Conservation (phyloP, 2,329 filamentous ascomycete species). For the Arthrobotrys pseudoclavata region DNA sequence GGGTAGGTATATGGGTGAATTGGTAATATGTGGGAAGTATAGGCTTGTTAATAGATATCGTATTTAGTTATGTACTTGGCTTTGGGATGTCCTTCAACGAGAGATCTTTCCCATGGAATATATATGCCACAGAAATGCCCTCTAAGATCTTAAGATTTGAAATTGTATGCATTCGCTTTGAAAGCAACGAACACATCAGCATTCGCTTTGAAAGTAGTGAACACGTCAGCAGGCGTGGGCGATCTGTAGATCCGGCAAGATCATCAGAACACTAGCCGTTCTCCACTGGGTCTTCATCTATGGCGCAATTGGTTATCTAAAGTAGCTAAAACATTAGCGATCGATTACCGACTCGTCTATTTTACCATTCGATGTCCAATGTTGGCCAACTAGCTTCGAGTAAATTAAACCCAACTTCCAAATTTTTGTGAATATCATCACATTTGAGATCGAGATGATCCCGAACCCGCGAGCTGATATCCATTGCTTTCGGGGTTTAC, state of each 20-base stretch:
- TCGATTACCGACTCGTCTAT: neutral
- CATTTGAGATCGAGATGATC: neutral
- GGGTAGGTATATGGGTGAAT: neutral
- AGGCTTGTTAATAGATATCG: too few species aligned
- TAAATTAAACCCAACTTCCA: neutral
- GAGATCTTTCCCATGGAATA: neutral
- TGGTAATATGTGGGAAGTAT: neutral
- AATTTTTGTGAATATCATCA: neutral
- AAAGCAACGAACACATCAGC: too few species aligned
- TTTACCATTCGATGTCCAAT: neutral
- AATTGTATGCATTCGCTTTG: too few species aligned
- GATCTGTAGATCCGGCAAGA: neutral
- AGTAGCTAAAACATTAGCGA: neutral
- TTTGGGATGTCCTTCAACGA: too few species aligned
- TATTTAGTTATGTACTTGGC: too few species aligned
- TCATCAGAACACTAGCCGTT: neutral
- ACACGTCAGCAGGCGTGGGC: neutral
- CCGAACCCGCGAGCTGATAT: neutral
- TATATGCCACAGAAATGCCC: neutral
- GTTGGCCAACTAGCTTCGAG: neutral
- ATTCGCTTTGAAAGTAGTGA: too few species aligned
- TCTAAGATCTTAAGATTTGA: too few species aligned
- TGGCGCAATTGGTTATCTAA: neutral
- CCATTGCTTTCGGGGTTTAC: neutral
- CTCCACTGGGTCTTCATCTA: neutral